Evolutionary conservation across 345 rosid species (phyloP).

Genomic region (Linum trigynum): DNA sequence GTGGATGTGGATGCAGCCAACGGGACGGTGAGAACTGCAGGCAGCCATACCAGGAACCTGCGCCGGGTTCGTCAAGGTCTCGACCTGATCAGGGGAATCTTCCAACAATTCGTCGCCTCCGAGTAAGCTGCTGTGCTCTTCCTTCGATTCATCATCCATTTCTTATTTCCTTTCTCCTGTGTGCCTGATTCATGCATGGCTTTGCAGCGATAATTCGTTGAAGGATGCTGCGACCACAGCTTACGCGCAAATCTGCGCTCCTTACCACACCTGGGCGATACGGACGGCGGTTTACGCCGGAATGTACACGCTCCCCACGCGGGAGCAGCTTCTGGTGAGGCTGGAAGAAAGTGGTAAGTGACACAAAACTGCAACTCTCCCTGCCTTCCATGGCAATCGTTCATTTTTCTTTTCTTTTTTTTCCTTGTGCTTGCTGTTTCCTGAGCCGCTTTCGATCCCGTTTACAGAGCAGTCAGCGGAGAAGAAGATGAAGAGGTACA

Average conservation of each 20-base stretch:
- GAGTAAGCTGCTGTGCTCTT: constrained; percentile 19
- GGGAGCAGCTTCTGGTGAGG: constrained; percentile 62
- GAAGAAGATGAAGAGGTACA: constrained; percentile 72
- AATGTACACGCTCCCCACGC: constrained; percentile 80
- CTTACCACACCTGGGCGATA: constrained; percentile 78
- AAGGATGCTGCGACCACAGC: constrained; percentile 88
- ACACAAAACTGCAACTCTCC: not conserved
- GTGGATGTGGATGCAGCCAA: constrained; percentile 58
- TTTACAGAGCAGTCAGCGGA: constrained; percentile 56
- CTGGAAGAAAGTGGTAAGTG: constrained; percentile 68
- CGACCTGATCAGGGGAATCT: constrained; percentile 75
- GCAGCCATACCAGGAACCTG: constrained; percentile 73
- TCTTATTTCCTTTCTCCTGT: not conserved
- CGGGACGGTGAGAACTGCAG: constrained; percentile 54
- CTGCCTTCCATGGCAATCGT: too few species aligned
- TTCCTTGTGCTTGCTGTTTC: not conserved
- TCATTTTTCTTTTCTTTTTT: too few species aligned
- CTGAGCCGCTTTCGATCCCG: not conserved
- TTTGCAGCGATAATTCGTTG: constrained; percentile 45
- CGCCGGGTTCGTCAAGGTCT: constrained; percentile 86
- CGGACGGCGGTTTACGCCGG: constrained; percentile 90
- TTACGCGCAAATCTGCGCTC: constrained; percentile 78
- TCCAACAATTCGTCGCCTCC: constrained; percentile 53
- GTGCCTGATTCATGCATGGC: not conserved
- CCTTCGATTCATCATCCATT: not conserved